These are phyloP conservation scores for Zizania palustris DNA, from an alignment of 202 grass and related monocot species.

Conservation along the genomic window DNA sequence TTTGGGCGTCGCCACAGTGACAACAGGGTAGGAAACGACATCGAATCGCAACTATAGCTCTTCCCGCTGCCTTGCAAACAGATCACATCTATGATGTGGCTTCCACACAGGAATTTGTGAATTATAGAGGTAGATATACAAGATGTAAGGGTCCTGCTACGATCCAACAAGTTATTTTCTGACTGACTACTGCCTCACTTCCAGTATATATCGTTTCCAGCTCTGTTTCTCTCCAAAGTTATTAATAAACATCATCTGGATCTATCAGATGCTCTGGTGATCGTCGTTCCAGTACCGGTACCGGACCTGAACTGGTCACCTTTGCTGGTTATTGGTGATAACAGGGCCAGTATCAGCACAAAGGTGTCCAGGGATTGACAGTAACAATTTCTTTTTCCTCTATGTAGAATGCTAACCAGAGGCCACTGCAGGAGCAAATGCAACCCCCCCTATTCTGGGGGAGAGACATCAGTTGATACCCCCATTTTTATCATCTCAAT, in stretches of 20 bases:
- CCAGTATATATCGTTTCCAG: slow-evolving; percentile 26
- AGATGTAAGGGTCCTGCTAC: neutral
- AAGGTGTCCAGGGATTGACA: neutral
- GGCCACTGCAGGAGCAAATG: neutral
- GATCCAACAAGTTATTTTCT: slow-evolving; percentile 1
- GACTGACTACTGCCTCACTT: slow-evolving; percentile 4
- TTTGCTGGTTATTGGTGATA: neutral
- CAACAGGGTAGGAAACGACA: slow-evolving; percentile 53
- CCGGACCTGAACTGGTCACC: neutral
- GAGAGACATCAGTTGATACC: neutral
- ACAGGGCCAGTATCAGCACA: neutral
- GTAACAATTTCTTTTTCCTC: slow-evolving; percentile 12
- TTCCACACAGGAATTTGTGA: slow-evolving; percentile 45
- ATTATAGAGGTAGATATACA: slow-evolving; percentile 45
- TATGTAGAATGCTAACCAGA: neutral
- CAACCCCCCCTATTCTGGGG: neutral
- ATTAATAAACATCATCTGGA: neutral
- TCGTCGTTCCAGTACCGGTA: too few relatives aligned
- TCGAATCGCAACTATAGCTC: slow-evolving; percentile 47
- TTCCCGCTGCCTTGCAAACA: neutral
- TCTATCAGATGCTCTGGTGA: neutral
- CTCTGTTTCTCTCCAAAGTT: neutral
- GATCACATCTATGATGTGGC: neutral
- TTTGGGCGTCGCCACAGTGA: slow-evolving; percentile 57
- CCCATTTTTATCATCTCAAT: neutral